Base-by-base conservation (phyloP, 495 filamentous ascomycete genomes). In the Podospora tetraspora region DNA sequence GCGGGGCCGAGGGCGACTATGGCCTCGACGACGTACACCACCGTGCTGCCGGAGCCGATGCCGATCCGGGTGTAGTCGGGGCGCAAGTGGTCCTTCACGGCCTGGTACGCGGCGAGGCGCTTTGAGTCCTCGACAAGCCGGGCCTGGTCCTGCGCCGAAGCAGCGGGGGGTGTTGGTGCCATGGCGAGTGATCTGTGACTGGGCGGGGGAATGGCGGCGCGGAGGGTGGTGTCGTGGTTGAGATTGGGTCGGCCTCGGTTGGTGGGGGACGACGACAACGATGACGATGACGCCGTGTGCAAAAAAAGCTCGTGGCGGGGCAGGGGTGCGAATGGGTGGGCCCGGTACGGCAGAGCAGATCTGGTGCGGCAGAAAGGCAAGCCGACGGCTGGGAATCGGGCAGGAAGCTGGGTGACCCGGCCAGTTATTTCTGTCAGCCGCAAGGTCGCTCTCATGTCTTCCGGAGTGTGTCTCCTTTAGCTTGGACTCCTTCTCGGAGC, bases 11-110 rank as follows among this genome's bases (percentile, higher is more conserved):
- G 85, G 25, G 86, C 87, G 70, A 90, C 89, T 79, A 99, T 99
- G 56, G 93, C 93, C 73, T 97, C 92, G 63, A 99, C 94, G 16
- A 97, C 95, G 79, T 97, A 96, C 72, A 96, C 88, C 37, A 99
- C 92, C 1, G 95, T 99, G 64, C 89, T 93, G 67, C 95, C 95
- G 66, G 90, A 94, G 65, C 95, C 95, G 78, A 99, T 98, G 71
- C 95, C 95, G 71, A 98, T 87, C 76, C 89, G 91, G 64, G 83
- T 86, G 75, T 89, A 90, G 64, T 83, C 72, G 61, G 88, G 82
- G 58, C 86, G 82, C 79, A 97, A 94, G 83, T 98, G 87, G 68
- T 95, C 93, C 12, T 85, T 80, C 22, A 99, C 94, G 64, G 95
- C 96, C 67, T 88, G 86, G 77, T 82, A 87, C 61, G 94, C 94